Percentiles rank a stretch among this genome's conserved stretches.
phyloP scores from a whole-genome alignment of 1,284 basidiomycete genomes.

The Coniferiporia weirii region DNA sequence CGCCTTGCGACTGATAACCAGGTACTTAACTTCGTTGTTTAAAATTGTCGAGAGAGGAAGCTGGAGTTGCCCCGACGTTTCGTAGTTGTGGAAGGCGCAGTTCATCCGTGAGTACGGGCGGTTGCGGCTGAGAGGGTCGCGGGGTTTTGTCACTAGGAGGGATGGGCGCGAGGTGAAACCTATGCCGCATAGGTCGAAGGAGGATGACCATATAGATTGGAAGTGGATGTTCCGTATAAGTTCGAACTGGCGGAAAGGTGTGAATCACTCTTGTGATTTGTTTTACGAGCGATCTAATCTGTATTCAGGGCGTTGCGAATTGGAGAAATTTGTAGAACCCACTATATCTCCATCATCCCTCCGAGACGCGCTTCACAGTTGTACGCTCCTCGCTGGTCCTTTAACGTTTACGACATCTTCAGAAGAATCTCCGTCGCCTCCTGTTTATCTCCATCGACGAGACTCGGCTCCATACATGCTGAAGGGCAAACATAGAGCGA shows the following conservation, averaged over 20 bases:
- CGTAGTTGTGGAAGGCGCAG: constrained; percentile 52
- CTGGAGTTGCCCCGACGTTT: not conserved
- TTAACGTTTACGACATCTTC: constrained; percentile 36
- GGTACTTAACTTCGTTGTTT: constrained; percentile 30
- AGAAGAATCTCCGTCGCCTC: constrained; percentile 25
- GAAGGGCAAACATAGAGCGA: constrained; percentile 25
- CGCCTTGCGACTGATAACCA: constrained; percentile 56
- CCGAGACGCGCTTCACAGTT: constrained; percentile 19
- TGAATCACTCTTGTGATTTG: constrained; percentile 19
- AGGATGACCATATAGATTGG: constrained; percentile 49
- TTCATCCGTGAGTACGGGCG: constrained; percentile 63
- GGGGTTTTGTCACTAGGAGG: constrained; percentile 49
- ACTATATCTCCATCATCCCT: not conserved
- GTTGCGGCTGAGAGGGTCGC: constrained; percentile 56
- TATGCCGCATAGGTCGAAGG: constrained; percentile 48
- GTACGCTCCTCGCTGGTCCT: constrained; percentile 37
- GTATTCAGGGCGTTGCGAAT: constrained; percentile 48
- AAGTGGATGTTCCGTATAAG: constrained; percentile 82
- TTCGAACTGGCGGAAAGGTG: constrained; percentile 73
- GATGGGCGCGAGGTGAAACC: constrained; percentile 56
- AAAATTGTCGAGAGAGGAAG: not conserved
- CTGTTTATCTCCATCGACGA: constrained; percentile 24
- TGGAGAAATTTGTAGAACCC: constrained; percentile 32
- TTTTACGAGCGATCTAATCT: not conserved
- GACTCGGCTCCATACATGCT: constrained; percentile 25